phyloP scores from a whole-genome alignment of 2,329 filamentous ascomycete genomes.

The Botrytis elliptica region DNA sequence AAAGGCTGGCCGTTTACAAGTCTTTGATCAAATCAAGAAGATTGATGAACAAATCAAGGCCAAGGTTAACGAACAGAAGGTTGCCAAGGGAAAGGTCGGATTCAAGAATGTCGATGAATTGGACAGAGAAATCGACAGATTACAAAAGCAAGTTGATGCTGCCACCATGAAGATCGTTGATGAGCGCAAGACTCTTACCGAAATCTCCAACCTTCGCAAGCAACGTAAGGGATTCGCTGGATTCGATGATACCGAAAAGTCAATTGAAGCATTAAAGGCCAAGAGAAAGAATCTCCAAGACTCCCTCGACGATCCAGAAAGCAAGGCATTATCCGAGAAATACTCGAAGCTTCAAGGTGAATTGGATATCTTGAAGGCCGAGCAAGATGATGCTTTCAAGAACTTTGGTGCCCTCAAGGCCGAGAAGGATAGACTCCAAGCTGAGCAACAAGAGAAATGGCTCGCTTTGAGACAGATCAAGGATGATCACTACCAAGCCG shows the following conservation, averaged over 20 bases:
- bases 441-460: slow-evolving; percentile 85
- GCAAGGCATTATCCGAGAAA: slow-evolving; percentile 81
- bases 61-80: slow-evolving; percentile 83
- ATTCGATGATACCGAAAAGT: slow-evolving; percentile 82
- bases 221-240: slow-evolving; percentile 86
- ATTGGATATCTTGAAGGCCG: slow-evolving; percentile 83
- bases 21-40: slow-evolving; percentile 88
- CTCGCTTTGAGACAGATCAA: slow-evolving; percentile 79
- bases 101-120: slow-evolving; percentile 90
- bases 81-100: slow-evolving; percentile 71
- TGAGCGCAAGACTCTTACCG: slow-evolving; percentile 87
- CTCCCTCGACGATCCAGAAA: slow-evolving; percentile 84
- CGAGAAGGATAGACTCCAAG: slow-evolving; percentile 78
- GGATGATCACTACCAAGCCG: slow-evolving; percentile 80
- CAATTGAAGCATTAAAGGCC: slow-evolving; percentile 81
- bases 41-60: slow-evolving; percentile 87
- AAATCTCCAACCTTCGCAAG: slow-evolving; percentile 81
- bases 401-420: slow-evolving; percentile 80
- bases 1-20: slow-evolving; percentile 75
- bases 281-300: slow-evolving; percentile 90
- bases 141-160: slow-evolving; percentile 83
- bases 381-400: slow-evolving; percentile 90
- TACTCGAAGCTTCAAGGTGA: slow-evolving; percentile 85
- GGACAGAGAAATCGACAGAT: slow-evolving; percentile 74
- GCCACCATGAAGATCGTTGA: slow-evolving; percentile 95